These are phyloP conservation scores for Podaxis mareebaensis DNA, from an alignment of 768 basidiomycete species.

Conservation along the genomic window DNA sequence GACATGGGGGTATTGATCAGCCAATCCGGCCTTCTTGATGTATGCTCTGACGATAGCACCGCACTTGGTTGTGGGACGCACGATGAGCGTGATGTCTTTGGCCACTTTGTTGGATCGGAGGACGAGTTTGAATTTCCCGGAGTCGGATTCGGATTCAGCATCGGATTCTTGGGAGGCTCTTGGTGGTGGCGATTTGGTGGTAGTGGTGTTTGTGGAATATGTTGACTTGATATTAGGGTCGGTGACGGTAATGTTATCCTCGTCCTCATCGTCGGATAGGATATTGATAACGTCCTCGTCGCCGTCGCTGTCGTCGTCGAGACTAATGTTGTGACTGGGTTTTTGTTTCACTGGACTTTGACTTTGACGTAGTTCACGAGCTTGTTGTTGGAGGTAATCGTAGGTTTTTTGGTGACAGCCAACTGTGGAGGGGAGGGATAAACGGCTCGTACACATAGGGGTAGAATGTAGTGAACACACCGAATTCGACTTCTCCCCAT, in stretches of 20 bases:
- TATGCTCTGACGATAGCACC: conserved; percentile 76
- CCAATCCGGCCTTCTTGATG: conserved; percentile 65
- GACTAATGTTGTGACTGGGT: conserved; percentile 15
- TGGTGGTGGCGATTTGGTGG: conserved; percentile 16
- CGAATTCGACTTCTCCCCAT: conserved; percentile 67
- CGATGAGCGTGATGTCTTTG: conserved; percentile 63
- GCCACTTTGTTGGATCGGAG: conserved; percentile 56
- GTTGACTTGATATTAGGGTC: background rate
- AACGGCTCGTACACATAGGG: background rate
- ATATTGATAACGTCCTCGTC: conserved; percentile 24
- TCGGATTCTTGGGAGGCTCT: conserved; percentile 30
- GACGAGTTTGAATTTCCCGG: conserved; percentile 64
- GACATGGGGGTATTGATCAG: conserved; percentile 48
- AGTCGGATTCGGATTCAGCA: conserved; percentile 43
- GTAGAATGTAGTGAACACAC: conserved; percentile 35
- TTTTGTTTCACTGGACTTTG: conserved; percentile 8
- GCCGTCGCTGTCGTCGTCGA: conserved; percentile 20
- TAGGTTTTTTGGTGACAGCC: conserved; percentile 65
- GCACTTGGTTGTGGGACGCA: conserved; percentile 75
- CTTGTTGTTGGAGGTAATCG: conserved; percentile 54
- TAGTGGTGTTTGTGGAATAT: conserved; percentile 1
- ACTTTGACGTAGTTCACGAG: conserved; percentile 18
- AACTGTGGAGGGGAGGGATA: conserved; percentile 44
- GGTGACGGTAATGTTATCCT: conserved; percentile 1
- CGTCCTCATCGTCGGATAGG: conserved; percentile 24